phyloP scores from a whole-genome alignment of 768 basidiomycete genomes.

The Leccinum uliginosum region DNA sequence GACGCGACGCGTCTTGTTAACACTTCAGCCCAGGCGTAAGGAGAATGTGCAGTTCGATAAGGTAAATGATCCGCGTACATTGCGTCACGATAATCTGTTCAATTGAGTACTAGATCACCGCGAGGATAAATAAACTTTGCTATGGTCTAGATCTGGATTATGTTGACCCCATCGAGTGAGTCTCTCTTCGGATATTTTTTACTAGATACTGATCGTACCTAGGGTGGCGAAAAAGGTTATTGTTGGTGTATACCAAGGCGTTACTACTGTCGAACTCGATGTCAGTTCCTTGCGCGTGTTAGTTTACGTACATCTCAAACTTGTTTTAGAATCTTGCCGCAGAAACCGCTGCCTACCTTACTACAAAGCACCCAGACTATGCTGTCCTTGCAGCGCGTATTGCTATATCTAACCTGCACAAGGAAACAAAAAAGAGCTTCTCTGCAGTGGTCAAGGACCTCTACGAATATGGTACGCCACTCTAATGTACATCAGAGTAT shows the following conservation, averaged over 20 bases:
- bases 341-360: conserved; percentile 95
- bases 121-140: conserved; percentile 84
- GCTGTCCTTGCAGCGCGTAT: conserved; percentile 98
- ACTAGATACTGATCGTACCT: conserved; percentile 6
- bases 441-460: conserved; percentile 89
- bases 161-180: conserved; percentile 84
- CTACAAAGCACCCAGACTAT: conserved; percentile 96
- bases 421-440: conserved; percentile 98
- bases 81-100: conserved; percentile 14
- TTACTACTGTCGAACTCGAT: conserved; percentile 96
- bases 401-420: conserved; percentile 97
- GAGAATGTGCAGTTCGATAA: conserved; percentile 94
- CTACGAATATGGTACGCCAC: conserved; percentile 73
- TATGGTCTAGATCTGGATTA: conserved; percentile 93
- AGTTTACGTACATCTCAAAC: conserved; percentile 3
- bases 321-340: conserved; percentile 80
- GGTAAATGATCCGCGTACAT: conserved; percentile 38
- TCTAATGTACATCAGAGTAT: not conserved
- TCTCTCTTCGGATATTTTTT: not conserved
- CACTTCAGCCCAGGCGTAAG: conserved; percentile 54
- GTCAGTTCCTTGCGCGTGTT: conserved; percentile 42
- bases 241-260: conserved; percentile 88
- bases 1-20: conserved; percentile 25
- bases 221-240: conserved; percentile 93
- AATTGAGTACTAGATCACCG: conserved; percentile 60